Conservation (phyloP, 148 eudicot genomes). For the Nepenthes mirabilis region DNA sequence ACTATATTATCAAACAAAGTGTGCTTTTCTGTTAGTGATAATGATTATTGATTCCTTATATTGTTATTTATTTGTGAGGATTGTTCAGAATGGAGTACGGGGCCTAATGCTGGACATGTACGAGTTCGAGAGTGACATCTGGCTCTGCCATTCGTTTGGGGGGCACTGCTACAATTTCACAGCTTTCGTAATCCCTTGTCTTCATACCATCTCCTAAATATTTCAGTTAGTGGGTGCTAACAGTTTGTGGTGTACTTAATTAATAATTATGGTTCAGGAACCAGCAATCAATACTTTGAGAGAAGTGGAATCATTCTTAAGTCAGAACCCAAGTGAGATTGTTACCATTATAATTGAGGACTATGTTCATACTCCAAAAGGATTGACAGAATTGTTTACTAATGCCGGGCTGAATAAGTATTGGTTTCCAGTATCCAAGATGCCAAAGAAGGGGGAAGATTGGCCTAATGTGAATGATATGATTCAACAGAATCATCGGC, state of each 20-base stretch:
- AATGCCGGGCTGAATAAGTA: constrained; percentile 82
- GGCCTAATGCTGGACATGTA: constrained; percentile 99
- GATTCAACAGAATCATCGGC: constrained; percentile 62
- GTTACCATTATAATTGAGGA: constrained; percentile 98
- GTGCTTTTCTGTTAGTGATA: not conserved
- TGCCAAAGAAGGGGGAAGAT: constrained; percentile 87
- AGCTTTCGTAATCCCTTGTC: constrained; percentile 61
- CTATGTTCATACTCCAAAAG: constrained; percentile 86
- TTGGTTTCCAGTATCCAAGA: constrained; percentile 79
- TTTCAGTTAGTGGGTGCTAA: not conserved
- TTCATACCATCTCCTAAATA: not conserved
- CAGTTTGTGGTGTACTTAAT: not conserved
- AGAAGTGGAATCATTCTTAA: constrained; percentile 91
- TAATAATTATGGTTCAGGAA: constrained; percentile 36
- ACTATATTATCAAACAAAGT: no score
- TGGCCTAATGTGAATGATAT: constrained; percentile 90
- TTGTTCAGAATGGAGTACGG: constrained; percentile 83
- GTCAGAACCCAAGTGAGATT: constrained; percentile 62
- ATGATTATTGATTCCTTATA: not conserved
- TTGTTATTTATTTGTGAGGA: constrained; percentile 9
- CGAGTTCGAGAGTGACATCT: constrained; percentile 78
- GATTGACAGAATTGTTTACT: constrained; percentile 62
- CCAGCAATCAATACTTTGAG: constrained; percentile 75
- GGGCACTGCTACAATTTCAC: constrained; percentile 94
- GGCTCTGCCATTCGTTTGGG: constrained; percentile 91